Conservation (phyloP, 768 basidiomycete species). For the Suillus ampliporus region DNA sequence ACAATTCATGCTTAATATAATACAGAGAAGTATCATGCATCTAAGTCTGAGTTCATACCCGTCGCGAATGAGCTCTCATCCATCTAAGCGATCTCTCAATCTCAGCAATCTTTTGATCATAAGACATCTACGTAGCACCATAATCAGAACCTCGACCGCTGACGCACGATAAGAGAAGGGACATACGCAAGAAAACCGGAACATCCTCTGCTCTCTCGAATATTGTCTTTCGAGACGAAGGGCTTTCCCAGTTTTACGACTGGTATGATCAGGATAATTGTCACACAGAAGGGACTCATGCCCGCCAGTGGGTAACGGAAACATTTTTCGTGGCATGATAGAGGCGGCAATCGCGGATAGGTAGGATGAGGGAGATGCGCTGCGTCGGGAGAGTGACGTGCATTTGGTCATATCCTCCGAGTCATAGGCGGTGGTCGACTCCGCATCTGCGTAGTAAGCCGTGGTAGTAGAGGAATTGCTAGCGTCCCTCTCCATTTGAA, state of each 20-base stretch:
- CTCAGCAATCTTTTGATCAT: background rate
- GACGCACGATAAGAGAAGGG: background rate
- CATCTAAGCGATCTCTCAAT: background rate
- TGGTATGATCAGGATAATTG: background rate
- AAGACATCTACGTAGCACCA: background rate
- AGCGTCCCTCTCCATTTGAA: background rate
- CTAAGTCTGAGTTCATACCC: background rate
- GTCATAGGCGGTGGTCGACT: background rate
- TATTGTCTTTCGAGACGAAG: too few species aligned
- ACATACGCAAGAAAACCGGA: background rate
- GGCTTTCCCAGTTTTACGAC: background rate
- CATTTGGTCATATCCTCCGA: background rate
- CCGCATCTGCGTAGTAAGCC: background rate
- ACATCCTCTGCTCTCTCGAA: background rate
- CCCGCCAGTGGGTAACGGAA: background rate
- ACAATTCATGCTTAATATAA: background rate
- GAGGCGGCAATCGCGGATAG: background rate
- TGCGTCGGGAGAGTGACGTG: too few species aligned
- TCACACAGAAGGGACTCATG: background rate
- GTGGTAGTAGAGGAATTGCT: background rate
- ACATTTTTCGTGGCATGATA: background rate
- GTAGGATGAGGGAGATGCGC: background rate
- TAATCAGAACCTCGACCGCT: background rate
- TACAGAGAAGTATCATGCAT: background rate
- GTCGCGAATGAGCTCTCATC: constrained; percentile 1